Conservation (phyloP, 495 filamentous ascomycete species). For the Podospora sp. region DNA sequence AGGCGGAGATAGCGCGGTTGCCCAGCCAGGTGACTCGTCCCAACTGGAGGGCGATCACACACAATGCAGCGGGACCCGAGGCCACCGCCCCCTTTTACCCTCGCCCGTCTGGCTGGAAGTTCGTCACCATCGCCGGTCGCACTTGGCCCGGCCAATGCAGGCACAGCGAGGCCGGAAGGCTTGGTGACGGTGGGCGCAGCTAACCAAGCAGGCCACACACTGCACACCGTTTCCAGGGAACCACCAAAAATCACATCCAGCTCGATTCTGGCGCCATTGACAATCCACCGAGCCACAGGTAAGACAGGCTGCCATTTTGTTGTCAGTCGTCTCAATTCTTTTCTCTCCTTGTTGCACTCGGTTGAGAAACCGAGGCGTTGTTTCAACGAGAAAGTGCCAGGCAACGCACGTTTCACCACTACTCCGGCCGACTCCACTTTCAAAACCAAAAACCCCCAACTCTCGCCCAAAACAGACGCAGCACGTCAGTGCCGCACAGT, state of each 20-base stretch:
- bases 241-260: neutral
- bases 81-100: neutral
- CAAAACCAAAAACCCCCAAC: neutral
- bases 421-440: neutral
- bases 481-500: constrained; percentile 11
- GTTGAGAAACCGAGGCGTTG: constrained; percentile 4
- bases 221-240: neutral
- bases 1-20: neutral
- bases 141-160: neutral
- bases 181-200: neutral
- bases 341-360: neutral
- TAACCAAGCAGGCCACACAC: neutral
- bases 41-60: constrained; percentile 8
- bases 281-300: neutral
- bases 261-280: neutral
- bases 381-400: constrained; percentile 6
- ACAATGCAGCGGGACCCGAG: constrained; percentile 3
- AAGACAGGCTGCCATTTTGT: neutral
- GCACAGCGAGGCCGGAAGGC: neutral
- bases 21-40: neutral
- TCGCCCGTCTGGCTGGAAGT: neutral
- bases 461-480: neutral
- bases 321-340: neutral
- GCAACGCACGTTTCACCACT: constrained; percentile 16
- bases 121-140: neutral